phyloP scores from a whole-genome alignment of 306 rosid genomes.

The Begonia loranthoides region DNA sequence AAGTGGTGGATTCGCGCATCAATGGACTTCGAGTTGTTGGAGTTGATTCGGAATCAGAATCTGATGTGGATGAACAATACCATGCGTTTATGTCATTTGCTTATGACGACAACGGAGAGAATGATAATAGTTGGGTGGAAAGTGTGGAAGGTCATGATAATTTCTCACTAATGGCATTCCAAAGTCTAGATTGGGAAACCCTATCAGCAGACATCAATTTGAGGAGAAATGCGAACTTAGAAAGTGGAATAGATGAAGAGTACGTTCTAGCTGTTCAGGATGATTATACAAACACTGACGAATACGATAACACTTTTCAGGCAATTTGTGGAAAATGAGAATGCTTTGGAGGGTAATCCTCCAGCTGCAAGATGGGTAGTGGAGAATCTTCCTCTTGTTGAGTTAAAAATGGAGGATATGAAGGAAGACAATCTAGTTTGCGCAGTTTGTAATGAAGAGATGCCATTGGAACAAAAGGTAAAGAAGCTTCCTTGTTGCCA shows the following conservation, averaged over 20 bases:
- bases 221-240: constrained; percentile 26
- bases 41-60: constrained; percentile 56
- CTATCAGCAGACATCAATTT: constrained; percentile 53
- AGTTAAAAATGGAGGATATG: constrained; percentile 43
- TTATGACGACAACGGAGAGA: constrained; percentile 12
- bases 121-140: constrained; percentile 28
- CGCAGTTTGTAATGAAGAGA: constrained; percentile 65
- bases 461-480: constrained; percentile 54
- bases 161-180: constrained; percentile 33
- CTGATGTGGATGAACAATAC: constrained; percentile 17
- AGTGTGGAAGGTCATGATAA: constrained; percentile 30
- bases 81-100: constrained; percentile 14
- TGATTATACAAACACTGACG: constrained; percentile 30
- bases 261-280: constrained; percentile 28
- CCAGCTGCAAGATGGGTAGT: constrained; percentile 49
- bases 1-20: constrained; percentile 6
- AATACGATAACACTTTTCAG: constrained; percentile 46
- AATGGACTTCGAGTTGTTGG: constrained; percentile 49
- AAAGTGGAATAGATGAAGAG: constrained; percentile 17
- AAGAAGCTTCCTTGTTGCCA: constrained; percentile 73
- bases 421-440: constrained; percentile 39
- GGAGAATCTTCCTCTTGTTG: constrained; percentile 63
- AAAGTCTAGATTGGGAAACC: constrained; percentile 69
- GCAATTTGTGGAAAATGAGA: constrained; percentile 56
- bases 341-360: constrained; percentile 52